Percentiles rank a stretch among this genome's conserved stretches.
Conservation (phyloP, 148 eudicot genomes). For the Bassia scoparia region DNA sequence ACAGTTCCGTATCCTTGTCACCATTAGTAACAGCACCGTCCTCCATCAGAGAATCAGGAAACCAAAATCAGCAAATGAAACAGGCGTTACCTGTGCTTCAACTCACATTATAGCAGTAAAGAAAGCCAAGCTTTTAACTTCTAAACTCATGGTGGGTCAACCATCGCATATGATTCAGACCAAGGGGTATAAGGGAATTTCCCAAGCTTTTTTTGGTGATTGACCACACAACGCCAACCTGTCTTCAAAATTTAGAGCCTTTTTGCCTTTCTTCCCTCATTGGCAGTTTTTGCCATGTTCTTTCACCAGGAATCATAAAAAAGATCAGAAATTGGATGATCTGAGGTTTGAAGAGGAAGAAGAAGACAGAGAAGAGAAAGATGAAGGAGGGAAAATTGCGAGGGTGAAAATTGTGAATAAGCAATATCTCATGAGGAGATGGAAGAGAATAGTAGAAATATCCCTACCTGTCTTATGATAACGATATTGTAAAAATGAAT, state of each 20-base stretch:
- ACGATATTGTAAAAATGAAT: too few relatives aligned
- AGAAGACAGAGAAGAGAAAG: conserved; percentile 8
- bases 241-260: conserved; percentile 53
- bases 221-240: conserved; percentile 55
- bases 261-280: conserved; percentile 56
- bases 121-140: conserved; percentile 44
- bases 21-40: conserved; percentile 79
- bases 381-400: neutral
- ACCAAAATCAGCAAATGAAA: conserved; percentile 27
- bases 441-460: too few relatives aligned
- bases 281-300: conserved; percentile 48
- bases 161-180: conserved; percentile 71
- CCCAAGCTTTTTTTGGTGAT: conserved; percentile 38
- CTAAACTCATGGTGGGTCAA: conserved; percentile 80
- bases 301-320: conserved; percentile 65
- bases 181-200: conserved; percentile 55
- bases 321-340: conserved; percentile 39
- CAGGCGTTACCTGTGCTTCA: conserved; percentile 30
- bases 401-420: conserved; percentile 11
- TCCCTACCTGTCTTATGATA: too few relatives aligned
- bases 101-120: conserved; percentile 31
- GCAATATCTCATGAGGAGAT: neutral
- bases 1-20: conserved; percentile 94
- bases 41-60: conserved; percentile 83
- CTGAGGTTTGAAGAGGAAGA: conserved; percentile 12